Evolutionary conservation across 75 land plant genomes (phyloP).

Genomic region (Ceratopteris richardii): DNA sequence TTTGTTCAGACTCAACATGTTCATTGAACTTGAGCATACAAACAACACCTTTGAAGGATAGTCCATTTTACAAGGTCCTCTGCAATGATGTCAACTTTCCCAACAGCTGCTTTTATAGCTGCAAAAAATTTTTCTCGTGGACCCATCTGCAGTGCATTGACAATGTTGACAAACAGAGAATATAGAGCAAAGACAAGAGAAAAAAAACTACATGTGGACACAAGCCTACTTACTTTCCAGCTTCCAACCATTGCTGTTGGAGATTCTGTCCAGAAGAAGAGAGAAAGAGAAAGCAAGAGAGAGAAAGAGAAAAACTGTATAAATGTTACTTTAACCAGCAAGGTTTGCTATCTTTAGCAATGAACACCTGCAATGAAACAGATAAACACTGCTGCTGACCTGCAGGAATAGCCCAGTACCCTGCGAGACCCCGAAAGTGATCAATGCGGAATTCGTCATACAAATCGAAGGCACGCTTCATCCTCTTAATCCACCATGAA

Average conservation of each 20-base stretch:
- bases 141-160: conserved; percentile 69
- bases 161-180: not conserved
- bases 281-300: not conserved
- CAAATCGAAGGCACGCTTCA: conserved; percentile 69
- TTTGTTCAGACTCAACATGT: conserved; percentile 1
- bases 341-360: not conserved
- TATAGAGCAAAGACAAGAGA: not conserved
- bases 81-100: conserved; percentile 79
- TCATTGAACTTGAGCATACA: not conserved
- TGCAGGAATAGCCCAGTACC: conserved; percentile 91
- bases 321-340: too few relatives aligned
- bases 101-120: conserved; percentile 70
- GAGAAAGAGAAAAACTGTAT: too few relatives aligned
- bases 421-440: conserved; percentile 93
- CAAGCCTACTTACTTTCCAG: conserved; percentile 90
- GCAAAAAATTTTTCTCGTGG: conserved; percentile 75
- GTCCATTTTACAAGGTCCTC: conserved; percentile 93
- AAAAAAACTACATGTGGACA: too few relatives aligned
- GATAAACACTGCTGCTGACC: conserved; percentile 24
- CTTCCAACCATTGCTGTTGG: conserved; percentile 60
- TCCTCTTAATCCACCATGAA: conserved; percentile 80
- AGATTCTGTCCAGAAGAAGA: conserved; percentile 37
- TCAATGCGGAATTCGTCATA: conserved; percentile 97
- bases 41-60: too few relatives aligned
- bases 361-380: conserved; percentile 1